phyloP scores from a whole-genome alignment of 495 filamentous ascomycete species.

The Penicillium canariense region DNA sequence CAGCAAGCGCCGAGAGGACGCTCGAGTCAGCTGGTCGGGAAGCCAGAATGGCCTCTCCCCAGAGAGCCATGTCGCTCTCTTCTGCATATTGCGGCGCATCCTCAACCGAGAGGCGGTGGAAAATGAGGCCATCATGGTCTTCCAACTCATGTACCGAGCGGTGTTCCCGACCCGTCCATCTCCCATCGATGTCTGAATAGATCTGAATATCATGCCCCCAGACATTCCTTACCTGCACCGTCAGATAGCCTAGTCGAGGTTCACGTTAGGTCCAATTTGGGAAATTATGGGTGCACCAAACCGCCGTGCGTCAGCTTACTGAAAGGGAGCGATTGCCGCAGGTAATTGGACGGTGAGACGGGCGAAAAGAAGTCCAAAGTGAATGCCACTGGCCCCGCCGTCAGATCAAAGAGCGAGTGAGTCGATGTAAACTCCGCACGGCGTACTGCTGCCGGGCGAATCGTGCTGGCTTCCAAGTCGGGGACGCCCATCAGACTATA shows the following conservation, averaged over 20 bases:
- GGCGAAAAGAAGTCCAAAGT: conserved; percentile 71
- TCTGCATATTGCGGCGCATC: conserved; percentile 39
- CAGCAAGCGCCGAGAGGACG: conserved; percentile 30
- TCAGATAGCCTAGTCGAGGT: conserved; percentile 56
- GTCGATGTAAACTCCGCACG: conserved; percentile 46
- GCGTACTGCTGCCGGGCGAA: conserved; percentile 36
- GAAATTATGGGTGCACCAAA: not conserved
- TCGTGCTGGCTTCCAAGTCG: conserved; percentile 18
- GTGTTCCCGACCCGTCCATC: conserved; percentile 43
- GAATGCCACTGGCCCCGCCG: conserved; percentile 39
- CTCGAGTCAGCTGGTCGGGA: conserved; percentile 27
- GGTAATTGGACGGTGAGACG: conserved; percentile 78
- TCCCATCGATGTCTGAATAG: conserved; percentile 49
- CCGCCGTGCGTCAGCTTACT: conserved; percentile 31
- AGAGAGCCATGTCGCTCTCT: conserved; percentile 45
- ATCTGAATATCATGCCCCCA: conserved; percentile 39
- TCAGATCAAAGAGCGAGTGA: conserved; percentile 43
- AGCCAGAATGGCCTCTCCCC: conserved; percentile 37
- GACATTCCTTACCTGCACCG: conserved; percentile 51
- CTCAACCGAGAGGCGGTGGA: conserved; percentile 35
- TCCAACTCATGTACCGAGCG: conserved; percentile 30
- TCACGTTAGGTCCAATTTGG: conserved; percentile 17
- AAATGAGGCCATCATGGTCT: conserved; percentile 18
- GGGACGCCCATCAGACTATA: conserved; percentile 50
- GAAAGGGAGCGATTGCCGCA: conserved; percentile 80